phyloP scores from a whole-genome alignment of 257 asterid species.

The Jacaranda copaia region DNA sequence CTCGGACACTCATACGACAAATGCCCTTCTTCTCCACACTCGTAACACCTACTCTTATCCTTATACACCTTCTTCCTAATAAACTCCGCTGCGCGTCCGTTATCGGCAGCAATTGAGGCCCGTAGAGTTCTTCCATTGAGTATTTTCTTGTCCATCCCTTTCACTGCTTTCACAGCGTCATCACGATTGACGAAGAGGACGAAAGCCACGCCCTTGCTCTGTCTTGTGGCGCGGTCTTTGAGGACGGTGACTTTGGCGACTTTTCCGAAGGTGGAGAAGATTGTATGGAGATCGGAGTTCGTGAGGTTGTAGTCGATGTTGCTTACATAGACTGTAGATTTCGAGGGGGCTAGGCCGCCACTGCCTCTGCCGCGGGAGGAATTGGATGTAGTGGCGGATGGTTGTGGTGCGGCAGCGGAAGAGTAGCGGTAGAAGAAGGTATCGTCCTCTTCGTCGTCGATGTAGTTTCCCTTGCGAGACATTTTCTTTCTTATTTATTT shows the following conservation, averaged over 20 bases:
- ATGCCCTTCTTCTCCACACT: constrained; percentile 95
- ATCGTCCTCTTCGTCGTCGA: constrained; percentile 74
- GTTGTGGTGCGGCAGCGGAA: constrained; percentile 52
- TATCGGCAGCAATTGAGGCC: constrained; percentile 94
- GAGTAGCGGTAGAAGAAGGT: constrained; percentile 78
- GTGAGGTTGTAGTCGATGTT: constrained; percentile 89
- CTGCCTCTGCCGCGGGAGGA: constrained; percentile 64
- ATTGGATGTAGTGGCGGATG: constrained; percentile 47
- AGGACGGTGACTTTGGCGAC: constrained; percentile 94
- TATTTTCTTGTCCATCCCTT: constrained; percentile 71
- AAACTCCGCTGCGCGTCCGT: constrained; percentile 93
- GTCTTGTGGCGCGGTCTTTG: constrained; percentile 84
- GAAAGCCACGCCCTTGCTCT: constrained; percentile 92
- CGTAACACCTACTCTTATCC: constrained; percentile 96
- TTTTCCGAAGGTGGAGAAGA: constrained; percentile 95
- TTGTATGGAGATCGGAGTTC: constrained; percentile 88
- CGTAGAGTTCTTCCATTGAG: constrained; percentile 81
- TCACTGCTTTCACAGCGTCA: constrained; percentile 78
- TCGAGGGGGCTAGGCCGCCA: constrained; percentile 90
- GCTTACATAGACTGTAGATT: constrained; percentile 90
- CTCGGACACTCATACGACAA: constrained; percentile 90
- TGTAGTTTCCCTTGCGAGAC: constrained; percentile 53
- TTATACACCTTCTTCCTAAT: constrained; percentile 79
- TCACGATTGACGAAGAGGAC: constrained; percentile 79
- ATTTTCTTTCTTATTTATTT: constrained; percentile 26